Base-by-base conservation (phyloP, 78 protist genomes). In the Dictyostelium brefeldianum region DNA sequence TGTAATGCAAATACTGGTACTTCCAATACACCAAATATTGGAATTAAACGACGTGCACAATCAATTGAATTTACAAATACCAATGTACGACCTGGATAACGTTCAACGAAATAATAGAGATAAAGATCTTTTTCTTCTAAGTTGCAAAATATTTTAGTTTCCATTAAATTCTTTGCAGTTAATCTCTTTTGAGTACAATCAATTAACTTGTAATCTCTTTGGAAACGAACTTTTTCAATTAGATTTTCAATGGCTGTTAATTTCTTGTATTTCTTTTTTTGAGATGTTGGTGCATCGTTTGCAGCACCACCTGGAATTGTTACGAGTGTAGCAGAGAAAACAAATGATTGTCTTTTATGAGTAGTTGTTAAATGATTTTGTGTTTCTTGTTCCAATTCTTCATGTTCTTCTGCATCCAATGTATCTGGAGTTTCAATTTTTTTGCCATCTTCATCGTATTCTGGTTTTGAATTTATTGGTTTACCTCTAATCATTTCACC, bases 1-100 rank as follows among this genome's bases (percentile, higher is more conserved):
- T 98, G 98, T 20, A 99, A 90, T 22, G 99, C 96, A 11, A 97
- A 77, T 10, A 99, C 98, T 5, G 71, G 31, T 65, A 99, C 98
- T 12, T 98, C 98, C 4, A 98, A 95, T 25, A 29, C 31, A 29
- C 95, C 81, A 75, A 98, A 94, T 78, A 98, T 71, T 29, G 94
- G 83, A 50, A 97, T 53, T 31, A 98, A 20, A n/a, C 96, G 48
- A 96, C 91, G 79, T 3, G 62, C 48, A 94, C 95, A 51, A 67
- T 50, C 78, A 78, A 79, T 90, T 14, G 98, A 77, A 94, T 97
- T 97, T 25, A 83, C 96, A 69, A 97, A 97, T 43, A 97, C 95
- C 71, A 97, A 27, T 27, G 98, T 95, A 9, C 96, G 43, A 18
- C 96, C 98, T 56, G 89, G 89, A 77, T 46, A 65, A 20, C 89